Conservation (phyloP, 495 filamentous ascomycete species). For the Penicillium tannophilum region DNA sequence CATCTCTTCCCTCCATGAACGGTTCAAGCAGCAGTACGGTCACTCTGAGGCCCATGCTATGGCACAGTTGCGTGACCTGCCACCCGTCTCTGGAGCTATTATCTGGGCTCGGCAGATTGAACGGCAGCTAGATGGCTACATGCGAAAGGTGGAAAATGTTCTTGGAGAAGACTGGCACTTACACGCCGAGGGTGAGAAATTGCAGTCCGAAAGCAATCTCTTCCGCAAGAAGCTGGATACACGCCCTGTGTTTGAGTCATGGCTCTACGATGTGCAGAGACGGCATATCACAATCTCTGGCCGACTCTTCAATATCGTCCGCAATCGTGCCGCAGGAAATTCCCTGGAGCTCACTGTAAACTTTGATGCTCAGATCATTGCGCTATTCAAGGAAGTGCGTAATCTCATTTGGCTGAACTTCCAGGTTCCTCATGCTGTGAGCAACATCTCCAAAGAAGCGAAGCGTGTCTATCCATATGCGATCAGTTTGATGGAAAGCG, state of each 20-base stretch:
- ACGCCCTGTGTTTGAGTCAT: conserved; percentile 87
- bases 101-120: conserved; percentile 98
- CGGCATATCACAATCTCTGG: conserved; percentile 89
- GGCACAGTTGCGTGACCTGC: conserved; percentile 93
- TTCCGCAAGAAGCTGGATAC: conserved; percentile 97
- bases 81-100: conserved; percentile 93
- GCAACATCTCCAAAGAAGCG: conserved; percentile 94
- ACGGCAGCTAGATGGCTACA: conserved; percentile 88
- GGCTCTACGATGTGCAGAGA: conserved; percentile 84
- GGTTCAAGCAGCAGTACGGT: conserved; percentile 98
- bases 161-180: conserved; percentile 91
- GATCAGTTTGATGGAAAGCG: conserved; percentile 96
- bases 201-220: conserved; percentile 81
- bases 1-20: conserved; percentile 88
- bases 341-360: conserved; percentile 86
- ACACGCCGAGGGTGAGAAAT: conserved; percentile 91
- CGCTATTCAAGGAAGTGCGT: conserved; percentile 97
- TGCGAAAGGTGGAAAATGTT: conserved; percentile 97
- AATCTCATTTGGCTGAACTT: conserved; percentile 94
- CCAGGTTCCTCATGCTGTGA: conserved; percentile 88
- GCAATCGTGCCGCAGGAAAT: conserved; percentile 84
- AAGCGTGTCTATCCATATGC: conserved; percentile 97
- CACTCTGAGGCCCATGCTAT: conserved; percentile 97
- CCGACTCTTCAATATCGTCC: conserved; percentile 84
- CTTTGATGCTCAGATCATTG: conserved; percentile 95